phyloP scores from a whole-genome alignment of 495 filamentous ascomycete genomes.

The Lichina pygmaea region DNA sequence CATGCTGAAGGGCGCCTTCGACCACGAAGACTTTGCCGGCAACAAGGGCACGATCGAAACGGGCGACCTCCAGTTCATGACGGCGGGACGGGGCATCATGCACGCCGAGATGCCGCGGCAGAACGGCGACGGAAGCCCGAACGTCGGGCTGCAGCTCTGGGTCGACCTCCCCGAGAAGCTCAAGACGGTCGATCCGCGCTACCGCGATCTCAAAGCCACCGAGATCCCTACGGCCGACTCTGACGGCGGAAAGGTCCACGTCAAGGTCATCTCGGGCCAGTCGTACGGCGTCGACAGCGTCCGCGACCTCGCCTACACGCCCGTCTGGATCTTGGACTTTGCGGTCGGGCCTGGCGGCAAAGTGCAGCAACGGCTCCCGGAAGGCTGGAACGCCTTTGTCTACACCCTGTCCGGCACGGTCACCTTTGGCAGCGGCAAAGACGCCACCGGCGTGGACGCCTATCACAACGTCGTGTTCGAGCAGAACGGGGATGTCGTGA shows the following conservation, averaged over 20 bases:
- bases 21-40: conserved; percentile 91
- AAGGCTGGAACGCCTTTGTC: conserved; percentile 75
- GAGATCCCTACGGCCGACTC: conserved; percentile 50
- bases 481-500: conserved; percentile 43
- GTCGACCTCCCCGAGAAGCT: conserved; percentile 64
- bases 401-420: conserved; percentile 52
- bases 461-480: conserved; percentile 87
- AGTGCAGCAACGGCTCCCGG: conserved; percentile 43
- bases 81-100: conserved; percentile 74
- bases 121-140: conserved; percentile 46
- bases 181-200: conserved; percentile 74
- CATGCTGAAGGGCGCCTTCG: conserved; percentile 52
- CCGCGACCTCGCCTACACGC: conserved; percentile 78
- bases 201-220: conserved; percentile 48
- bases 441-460: conserved; percentile 29
- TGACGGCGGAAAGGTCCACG: conserved; percentile 42
- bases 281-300: conserved; percentile 63
- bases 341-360: conserved; percentile 55
- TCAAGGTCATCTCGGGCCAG: conserved; percentile 79
- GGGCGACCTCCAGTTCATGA: conserved; percentile 95
- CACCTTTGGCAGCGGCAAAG: conserved; percentile 31
- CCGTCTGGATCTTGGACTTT: conserved; percentile 79
- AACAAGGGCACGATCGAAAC: conserved; percentile 61
- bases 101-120: conserved; percentile 90
- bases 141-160: conserved; percentile 83